These are phyloP conservation scores for Mucor irregularis DNA, from an alignment of 371 early-diverging fungal species.

Conservation along the genomic window DNA sequence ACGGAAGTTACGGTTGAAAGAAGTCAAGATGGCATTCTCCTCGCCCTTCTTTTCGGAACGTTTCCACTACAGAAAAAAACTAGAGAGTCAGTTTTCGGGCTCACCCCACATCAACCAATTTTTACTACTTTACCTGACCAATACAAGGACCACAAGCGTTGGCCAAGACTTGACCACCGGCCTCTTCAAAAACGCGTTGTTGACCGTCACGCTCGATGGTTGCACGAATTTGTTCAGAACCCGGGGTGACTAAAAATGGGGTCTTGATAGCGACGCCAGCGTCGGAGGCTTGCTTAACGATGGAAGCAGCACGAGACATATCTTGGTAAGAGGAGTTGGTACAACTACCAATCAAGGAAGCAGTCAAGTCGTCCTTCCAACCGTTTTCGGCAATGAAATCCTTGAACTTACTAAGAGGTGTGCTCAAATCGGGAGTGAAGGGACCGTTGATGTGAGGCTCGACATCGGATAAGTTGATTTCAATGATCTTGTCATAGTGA, in stretches of 20 bases:
- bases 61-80: slow-evolving; percentile 75
- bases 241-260: slow-evolving; percentile 91
- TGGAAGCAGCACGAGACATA: slow-evolving; percentile 88
- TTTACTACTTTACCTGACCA: slow-evolving; percentile 61
- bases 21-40: slow-evolving; percentile 90
- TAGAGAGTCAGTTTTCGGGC: neutral
- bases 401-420: slow-evolving; percentile 84
- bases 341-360: slow-evolving; percentile 92
- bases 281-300: slow-evolving; percentile 82
- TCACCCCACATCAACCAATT: neutral
- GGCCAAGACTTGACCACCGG: slow-evolving; percentile 86
- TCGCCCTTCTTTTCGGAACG: slow-evolving; percentile 67
- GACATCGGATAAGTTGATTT: slow-evolving; percentile 83
- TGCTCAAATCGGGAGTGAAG: slow-evolving; percentile 94
- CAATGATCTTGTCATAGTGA: slow-evolving; percentile 88
- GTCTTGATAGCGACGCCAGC: slow-evolving; percentile 82
- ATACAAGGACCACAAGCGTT: slow-evolving; percentile 92
- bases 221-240: slow-evolving; percentile 95
- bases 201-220: slow-evolving; percentile 95
- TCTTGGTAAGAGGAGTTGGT: slow-evolving; percentile 97
- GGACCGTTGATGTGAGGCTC: slow-evolving; percentile 98
- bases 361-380: slow-evolving; percentile 88
- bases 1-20: slow-evolving; percentile 97
- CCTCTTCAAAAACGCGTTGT: slow-evolving; percentile 74
- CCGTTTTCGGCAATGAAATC: slow-evolving; percentile 74